A percentile compares a stretch with the other conserved stretches of the same genome.
These are phyloP conservation scores for Penstemon barbatus DNA, from an alignment of 257 asterid species.

Conservation along the genomic window DNA sequence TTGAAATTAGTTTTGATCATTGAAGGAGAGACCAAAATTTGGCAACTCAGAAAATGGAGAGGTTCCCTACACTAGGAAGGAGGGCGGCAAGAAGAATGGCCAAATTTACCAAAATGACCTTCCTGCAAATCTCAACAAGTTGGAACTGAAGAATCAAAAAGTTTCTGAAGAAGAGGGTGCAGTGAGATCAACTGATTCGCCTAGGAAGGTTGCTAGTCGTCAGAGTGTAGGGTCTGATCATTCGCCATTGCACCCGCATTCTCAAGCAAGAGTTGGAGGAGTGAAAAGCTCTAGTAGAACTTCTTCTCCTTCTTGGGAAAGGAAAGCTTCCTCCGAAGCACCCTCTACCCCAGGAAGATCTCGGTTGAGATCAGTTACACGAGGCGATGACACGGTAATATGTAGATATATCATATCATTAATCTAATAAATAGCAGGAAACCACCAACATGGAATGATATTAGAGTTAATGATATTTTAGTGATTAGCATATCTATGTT, in stretches of 20 bases:
- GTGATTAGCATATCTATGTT: not conserved
- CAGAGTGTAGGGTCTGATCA: slow-evolving; percentile 62
- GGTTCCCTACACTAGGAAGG: slow-evolving; percentile 65
- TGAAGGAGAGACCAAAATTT: slow-evolving; percentile 65
- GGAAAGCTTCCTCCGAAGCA: slow-evolving; percentile 61
- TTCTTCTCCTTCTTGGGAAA: slow-evolving; percentile 92
- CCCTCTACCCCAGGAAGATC: slow-evolving; percentile 90
- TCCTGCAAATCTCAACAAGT: slow-evolving; percentile 33
- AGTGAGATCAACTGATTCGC: slow-evolving; percentile 43
- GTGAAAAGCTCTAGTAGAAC: slow-evolving; percentile 42
- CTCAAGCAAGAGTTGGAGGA: slow-evolving; percentile 54
- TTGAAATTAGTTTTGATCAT: slow-evolving; percentile 24
- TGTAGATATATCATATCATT: not conserved
- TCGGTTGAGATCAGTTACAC: slow-evolving; percentile 70
- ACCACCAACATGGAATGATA: slow-evolving; percentile 13
- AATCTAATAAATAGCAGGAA: not conserved
- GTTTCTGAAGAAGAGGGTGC: slow-evolving; percentile 49
- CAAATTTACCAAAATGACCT: slow-evolving; percentile 50
- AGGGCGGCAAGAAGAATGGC: slow-evolving; percentile 35
- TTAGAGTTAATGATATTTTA: not conserved
- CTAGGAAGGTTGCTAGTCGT: slow-evolving; percentile 50
- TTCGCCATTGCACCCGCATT: slow-evolving; percentile 71
- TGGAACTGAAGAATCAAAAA: slow-evolving; percentile 38
- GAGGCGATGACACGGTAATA: slow-evolving; percentile 75
- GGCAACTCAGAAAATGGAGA: slow-evolving; percentile 83